Base-by-base conservation (phyloP, 208 protist species). In the Trypanosoma cruzi region DNA sequence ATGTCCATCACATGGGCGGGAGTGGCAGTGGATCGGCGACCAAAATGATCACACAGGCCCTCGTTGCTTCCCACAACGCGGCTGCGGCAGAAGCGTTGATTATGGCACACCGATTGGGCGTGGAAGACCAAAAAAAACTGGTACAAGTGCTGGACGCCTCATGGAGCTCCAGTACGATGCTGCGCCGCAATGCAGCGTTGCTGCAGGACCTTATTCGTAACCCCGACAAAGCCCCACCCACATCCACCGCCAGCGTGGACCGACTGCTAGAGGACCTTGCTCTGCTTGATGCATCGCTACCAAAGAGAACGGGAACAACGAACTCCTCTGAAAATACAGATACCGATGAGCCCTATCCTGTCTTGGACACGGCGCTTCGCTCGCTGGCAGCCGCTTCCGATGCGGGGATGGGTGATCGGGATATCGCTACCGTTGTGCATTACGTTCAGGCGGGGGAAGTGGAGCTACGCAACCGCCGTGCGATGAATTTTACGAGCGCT, bases 11-110 rank as follows among this genome's bases (percentile, higher is more conserved):
- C 81, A 90, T 97, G 86, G 91, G 91, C 44, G 62, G 74, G 16
- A 80, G 71, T 44, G 92, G 92, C 26, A 84, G 74, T 52, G 92
- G 92, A 42, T 80, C 82, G 18, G 82, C 88, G 0, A 68, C 88
- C 7, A 97, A 97, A 77, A 80, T 93, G 46, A 82, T 97, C 54
- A 81, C 80, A 13, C 84, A 93, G 65, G 78, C 81, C n/a, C 81
- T 97, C 44, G 81, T 93, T 22, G 92, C 92, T 31, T 82, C 86
- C 1, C 92, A 97, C 81, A 94, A 92, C 63, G 81, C 88, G 20
- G 89, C 90, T 20, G 89, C 92, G 0, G 92, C 89, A 13, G 89
- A 97, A 86, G 88, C 89, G 8, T 88, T 95, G 76, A 83, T 78
- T 20, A 86, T 97, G 22, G 92, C 92, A 16, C 82, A 93, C 42